Evolutionary conservation across 2,329 filamentous ascomycete genomes (phyloP).

Genomic region (Emergomyces orientalis): DNA sequence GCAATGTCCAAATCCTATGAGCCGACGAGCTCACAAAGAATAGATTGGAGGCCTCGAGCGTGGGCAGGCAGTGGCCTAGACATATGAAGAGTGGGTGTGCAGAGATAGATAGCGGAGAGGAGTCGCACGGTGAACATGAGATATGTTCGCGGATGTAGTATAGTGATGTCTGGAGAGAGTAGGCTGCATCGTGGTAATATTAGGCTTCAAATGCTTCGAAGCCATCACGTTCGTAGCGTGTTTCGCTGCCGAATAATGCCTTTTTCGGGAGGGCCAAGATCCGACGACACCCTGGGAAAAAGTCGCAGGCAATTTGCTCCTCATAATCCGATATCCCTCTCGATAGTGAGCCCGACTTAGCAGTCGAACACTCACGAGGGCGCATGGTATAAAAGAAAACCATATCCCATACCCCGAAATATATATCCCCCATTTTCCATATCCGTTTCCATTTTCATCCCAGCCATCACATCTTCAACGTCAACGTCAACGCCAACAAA

Average conservation of each 20-base stretch:
- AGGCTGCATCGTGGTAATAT: neutral
- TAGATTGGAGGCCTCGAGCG: neutral
- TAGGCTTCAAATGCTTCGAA: neutral
- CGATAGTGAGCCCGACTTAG: neutral
- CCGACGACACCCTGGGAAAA: neutral
- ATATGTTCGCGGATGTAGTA: neutral
- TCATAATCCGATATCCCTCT: neutral
- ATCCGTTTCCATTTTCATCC: neutral
- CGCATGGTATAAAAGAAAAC: neutral
- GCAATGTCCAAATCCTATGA: neutral
- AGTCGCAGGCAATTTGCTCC: neutral
- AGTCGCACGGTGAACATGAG: neutral
- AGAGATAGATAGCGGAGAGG: neutral
- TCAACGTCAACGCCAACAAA: slow-evolving; percentile 51
- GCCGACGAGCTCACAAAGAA: too few relatives aligned
- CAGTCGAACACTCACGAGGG: neutral
- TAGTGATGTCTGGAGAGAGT: neutral
- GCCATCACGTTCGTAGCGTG: neutral
- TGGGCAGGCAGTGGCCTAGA: neutral
- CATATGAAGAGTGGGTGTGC: neutral
- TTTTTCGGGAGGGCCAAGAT: neutral
- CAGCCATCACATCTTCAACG: slow-evolving; percentile 19
- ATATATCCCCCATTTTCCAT: neutral
- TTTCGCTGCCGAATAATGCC: neutral
- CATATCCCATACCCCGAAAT: neutral